Percentiles rank a stretch among this genome's conserved stretches.
These are phyloP conservation scores for Bathelium albidoporum DNA, from an alignment of 495 filamentous ascomycete genomes.

Conservation along the genomic window DNA sequence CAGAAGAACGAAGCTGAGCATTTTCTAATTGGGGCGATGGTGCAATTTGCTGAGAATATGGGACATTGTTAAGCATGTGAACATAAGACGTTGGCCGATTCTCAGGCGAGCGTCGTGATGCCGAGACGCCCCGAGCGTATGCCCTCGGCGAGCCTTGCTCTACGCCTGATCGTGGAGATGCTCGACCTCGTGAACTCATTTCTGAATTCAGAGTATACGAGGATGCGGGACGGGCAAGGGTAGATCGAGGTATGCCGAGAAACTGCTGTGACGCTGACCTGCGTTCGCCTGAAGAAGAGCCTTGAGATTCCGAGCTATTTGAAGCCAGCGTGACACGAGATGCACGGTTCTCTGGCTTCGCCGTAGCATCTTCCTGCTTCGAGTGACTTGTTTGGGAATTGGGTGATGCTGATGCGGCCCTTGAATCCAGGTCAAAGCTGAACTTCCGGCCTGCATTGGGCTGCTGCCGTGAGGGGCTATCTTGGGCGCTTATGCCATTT, in stretches of 20 bases:
- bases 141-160: constrained; percentile 28
- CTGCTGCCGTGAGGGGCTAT: neutral
- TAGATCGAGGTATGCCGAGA: neutral
- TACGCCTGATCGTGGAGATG: constrained; percentile 38
- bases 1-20: constrained; percentile 57
- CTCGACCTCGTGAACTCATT: constrained; percentile 43
- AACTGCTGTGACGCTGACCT: neutral
- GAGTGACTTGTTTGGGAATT: neutral
- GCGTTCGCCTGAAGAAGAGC: constrained; percentile 1
- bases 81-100: constrained; percentile 70
- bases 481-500: neutral
- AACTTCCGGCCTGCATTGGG: neutral
- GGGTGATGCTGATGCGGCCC: neutral
- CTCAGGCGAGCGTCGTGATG: constrained; percentile 54
- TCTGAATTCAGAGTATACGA: constrained; percentile 65
- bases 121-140: constrained; percentile 22
- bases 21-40: constrained; percentile 68
- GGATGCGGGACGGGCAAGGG: constrained; percentile 47
- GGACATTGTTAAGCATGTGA: constrained; percentile 68
- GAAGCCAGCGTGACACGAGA: neutral
- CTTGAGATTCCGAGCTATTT: constrained; percentile 7
- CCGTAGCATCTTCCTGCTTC: neutral
- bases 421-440: neutral
- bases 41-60: constrained; percentile 78
- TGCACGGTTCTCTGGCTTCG: neutral